Evolutionary conservation across 768 basidiomycete genomes (phyloP), one percentile per base, ranked within the genome.

Genomic region (Agrocybe chaxingu): DNA sequence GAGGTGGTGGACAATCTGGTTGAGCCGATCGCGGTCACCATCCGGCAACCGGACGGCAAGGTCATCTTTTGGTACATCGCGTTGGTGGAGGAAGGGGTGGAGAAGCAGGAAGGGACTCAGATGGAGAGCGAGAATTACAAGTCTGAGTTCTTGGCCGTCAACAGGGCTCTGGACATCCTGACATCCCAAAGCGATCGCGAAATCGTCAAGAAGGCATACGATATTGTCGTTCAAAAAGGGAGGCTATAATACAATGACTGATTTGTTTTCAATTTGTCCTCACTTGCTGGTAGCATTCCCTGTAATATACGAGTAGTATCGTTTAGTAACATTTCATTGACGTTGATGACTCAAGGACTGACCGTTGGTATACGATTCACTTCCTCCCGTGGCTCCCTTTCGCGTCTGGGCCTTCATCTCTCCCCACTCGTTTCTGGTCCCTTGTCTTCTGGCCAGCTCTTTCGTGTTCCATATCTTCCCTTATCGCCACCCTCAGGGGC

Each of bases 11-110:
- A 69, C 8, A 53, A 49, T 8, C 43, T 66, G 30, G 52, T 59
- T 4, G 71, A 72, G 52, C 71, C 71, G 1, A 60, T 72, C 33
- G 64, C 65, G 7, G 45, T 71, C 24, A 71, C 63, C 3, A 53
- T 67, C 30, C 60, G 67, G 13, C 51, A 64, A 10, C 45, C 64
- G 13, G 58, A 57, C 7, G 47, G 34, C 8, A 70, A 81, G 66
- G 55, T 77, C 33, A 74, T 80, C 19, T 81, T 70, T 67, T 83
- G 80, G 81, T 81, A 67, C 56, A 64, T 78, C 11, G 70, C 73
- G 48, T 59, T 63, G 51, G 64, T 60, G 10, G 67, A 70, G 29
- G 64, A 64, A 7, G 58, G 57, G 16, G 64, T 54, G 7, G 61
- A 59, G 35, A 75, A 65, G 57, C 64, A 65, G 11, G 54, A 66